A percentile compares a stretch with the other conserved stretches of the same genome.
phyloP scores from a whole-genome alignment of 306 rosid species.

The Carpinus fangiana region DNA sequence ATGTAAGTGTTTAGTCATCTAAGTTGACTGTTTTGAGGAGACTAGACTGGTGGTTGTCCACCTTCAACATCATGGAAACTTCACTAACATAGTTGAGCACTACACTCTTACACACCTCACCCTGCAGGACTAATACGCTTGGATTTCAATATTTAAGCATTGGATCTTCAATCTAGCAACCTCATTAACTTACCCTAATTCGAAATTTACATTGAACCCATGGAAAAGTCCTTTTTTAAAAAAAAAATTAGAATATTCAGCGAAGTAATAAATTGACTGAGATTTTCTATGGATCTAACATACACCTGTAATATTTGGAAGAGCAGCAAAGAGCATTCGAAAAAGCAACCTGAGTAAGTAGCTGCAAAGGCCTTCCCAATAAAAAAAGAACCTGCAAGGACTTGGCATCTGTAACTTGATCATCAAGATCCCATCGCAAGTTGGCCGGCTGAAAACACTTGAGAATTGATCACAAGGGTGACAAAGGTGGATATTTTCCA shows the following conservation, averaged over 20 bases:
- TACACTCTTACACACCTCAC: neutral
- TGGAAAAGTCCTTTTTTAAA: neutral
- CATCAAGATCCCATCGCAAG: slow-evolving; percentile 21
- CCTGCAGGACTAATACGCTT: neutral
- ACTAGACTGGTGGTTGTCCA: neutral
- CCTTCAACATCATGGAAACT: too few relatives aligned
- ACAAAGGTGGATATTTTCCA: slow-evolving; percentile 6
- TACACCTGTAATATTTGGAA: neutral
- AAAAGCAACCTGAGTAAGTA: neutral
- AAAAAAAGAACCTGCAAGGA: neutral
- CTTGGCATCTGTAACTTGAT: neutral
- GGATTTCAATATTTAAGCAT: neutral
- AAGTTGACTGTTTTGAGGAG: neutral
- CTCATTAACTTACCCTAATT: neutral
- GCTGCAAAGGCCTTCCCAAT: neutral
- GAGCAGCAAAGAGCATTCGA: neutral
- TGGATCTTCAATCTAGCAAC: slow-evolving; percentile 1
- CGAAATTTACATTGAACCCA: neutral
- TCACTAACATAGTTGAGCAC: neutral
- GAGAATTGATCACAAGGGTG: neutral
- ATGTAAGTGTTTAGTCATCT: neutral
- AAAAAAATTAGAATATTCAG: neutral
- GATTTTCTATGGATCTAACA: neutral
- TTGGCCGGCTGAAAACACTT: slow-evolving; percentile 16
- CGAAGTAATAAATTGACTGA: neutral